Conservation (phyloP, 176 grass and related monocot species). For the Musa beccarii region DNA sequence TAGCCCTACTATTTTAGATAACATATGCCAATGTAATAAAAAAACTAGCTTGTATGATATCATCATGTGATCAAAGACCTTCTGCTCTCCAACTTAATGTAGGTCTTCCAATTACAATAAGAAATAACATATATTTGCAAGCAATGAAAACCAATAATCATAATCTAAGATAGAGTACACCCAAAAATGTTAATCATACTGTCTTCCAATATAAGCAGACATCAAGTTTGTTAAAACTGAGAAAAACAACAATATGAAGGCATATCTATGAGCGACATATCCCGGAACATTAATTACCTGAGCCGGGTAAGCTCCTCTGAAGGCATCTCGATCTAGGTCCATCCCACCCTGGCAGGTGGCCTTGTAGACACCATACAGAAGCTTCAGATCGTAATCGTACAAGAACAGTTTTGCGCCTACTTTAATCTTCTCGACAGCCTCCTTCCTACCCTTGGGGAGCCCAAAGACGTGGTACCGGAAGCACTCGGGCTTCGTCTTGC, state of each 20-base stretch:
- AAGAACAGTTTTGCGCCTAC: constrained; percentile 47
- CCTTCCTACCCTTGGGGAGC: constrained; percentile 41
- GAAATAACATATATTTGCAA: no score
- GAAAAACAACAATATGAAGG: no score
- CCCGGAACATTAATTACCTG: constrained; percentile 38
- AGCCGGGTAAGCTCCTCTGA: constrained; percentile 46
- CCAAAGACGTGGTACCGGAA: constrained; percentile 44
- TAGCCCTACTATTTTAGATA: not conserved
- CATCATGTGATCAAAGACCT: no score
- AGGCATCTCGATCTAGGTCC: constrained; percentile 38
- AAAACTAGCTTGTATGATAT: no score
- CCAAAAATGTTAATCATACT: not conserved
- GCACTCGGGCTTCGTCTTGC: constrained; percentile 61
- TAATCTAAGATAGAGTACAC: no score
- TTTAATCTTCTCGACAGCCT: constrained; percentile 42
- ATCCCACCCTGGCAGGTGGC: constrained; percentile 39
- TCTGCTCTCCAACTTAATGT: not conserved
- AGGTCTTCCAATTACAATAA: not conserved
- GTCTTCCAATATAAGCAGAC: not conserved
- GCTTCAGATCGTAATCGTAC: constrained; percentile 75
- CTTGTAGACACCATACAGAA: constrained; percentile 64
- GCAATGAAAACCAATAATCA: no score
- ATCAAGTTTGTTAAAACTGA: not conserved
- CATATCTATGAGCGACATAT: not conserved
- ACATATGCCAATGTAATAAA: no score